Base-by-base conservation (phyloP, 2,329 filamentous ascomycete genomes). In the Karstenula rhodostoma region DNA sequence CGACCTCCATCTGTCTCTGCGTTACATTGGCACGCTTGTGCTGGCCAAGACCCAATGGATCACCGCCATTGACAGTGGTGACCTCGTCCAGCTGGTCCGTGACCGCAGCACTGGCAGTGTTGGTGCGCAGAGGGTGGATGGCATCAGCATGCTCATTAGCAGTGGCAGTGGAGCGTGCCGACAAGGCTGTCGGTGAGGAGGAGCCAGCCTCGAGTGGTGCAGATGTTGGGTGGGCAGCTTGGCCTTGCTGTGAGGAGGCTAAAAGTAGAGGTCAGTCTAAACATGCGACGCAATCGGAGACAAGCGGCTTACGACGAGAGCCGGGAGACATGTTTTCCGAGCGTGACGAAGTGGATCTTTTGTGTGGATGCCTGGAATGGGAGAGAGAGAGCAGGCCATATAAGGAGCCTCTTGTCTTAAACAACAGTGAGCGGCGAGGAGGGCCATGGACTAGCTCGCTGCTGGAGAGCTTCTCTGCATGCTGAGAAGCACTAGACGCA, bases 1-100 rank as follows among this genome's bases (percentile, higher is more conserved):
- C 81, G 47, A 76, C 74, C 64, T 81, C 80, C 77, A 85, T 82
- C 72, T 83, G 81, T 52, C 76, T 77, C 58, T 78, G 77, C 37
- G 78, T 79, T 40, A 78, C 66, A 62, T 76, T 70, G 37, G 68
- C 64, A 58, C 75, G 73, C 33, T 69, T 71, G 57, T 76, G 73
- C 60, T 72, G 73, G 12, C 69, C 67, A 40, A 80, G 75, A 49
- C 73, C 70, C 37, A 77, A 73, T n/a, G 78, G 78, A 60, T 80
- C 78, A 8, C 58, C 66, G 19, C 56, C 59, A 37, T 66, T 46
- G 29, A 66, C 57, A 44, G 62, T 60, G 58, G 70, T 58, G 32
- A 68, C 65, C 60, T 75, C 71, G 63, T 68, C 65, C 8, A 64
- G 59, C 8, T 65, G 67, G 25, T 56, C 58, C 55, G 64, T 61